phyloP scores from a whole-genome alignment of 441 rosid genomes.

The Aleurites moluccanus region DNA sequence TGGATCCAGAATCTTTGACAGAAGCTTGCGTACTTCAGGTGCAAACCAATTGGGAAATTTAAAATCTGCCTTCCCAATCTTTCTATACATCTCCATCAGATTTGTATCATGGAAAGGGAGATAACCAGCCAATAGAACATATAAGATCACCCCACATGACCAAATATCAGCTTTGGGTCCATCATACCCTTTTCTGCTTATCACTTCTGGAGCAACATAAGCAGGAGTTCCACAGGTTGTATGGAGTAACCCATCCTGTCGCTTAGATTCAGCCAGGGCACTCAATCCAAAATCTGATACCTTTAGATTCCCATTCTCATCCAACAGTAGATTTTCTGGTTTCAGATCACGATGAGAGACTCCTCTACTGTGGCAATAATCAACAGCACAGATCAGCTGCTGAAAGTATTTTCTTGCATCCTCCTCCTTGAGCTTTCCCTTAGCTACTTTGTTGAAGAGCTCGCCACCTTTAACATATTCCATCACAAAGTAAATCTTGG shows the following conservation, averaged over 20 bases:
- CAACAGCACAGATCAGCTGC: conserved; percentile 77
- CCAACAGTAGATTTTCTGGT: conserved; percentile 81
- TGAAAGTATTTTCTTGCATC: conserved; percentile 66
- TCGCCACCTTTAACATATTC: conserved; percentile 86
- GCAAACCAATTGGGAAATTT: conserved; percentile 74
- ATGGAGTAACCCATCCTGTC: conserved; percentile 81
- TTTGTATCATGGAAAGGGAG: conserved; percentile 83
- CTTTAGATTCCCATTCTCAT: conserved; percentile 73
- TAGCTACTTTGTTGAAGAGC: conserved; percentile 72
- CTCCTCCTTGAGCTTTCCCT: conserved; percentile 70
- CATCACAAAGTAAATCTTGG: conserved; percentile 87
- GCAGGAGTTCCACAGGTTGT: conserved; percentile 94
- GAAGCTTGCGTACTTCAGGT: conserved; percentile 56
- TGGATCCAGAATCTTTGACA: conserved; percentile 81
- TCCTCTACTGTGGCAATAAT: conserved; percentile 89
- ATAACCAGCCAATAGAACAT: conserved; percentile 74
- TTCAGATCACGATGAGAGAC: conserved; percentile 85
- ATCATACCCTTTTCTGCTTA: conserved; percentile 73
- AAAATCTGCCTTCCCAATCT: conserved; percentile 75
- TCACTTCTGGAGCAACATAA: conserved; percentile 87
- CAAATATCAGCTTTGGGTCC: conserved; percentile 87
- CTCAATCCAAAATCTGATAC: conserved; percentile 90
- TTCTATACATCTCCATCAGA: conserved; percentile 80
- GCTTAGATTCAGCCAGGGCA: conserved; percentile 70
- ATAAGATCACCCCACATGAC: conserved; percentile 85